phyloP scores from a whole-genome alignment of 306 rosid genomes.

The Luffa aegyptiaca region DNA sequence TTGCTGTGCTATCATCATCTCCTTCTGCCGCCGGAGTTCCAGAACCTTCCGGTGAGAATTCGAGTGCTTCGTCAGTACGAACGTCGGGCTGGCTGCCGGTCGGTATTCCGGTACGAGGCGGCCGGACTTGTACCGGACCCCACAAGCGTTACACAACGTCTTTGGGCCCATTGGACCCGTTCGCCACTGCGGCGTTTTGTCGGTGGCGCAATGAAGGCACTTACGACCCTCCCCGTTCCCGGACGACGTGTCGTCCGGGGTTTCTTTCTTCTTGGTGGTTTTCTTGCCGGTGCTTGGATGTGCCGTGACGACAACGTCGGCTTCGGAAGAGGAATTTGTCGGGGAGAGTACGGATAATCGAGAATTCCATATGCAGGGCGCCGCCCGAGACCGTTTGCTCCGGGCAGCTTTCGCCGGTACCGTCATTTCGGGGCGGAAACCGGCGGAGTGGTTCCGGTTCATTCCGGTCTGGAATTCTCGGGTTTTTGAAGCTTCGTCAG shows the following conservation, averaged over 20 bases:
- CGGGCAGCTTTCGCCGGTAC: constrained; percentile 89
- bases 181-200: constrained; percentile 91
- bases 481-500: constrained; percentile 24
- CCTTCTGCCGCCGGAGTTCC: constrained; percentile 91
- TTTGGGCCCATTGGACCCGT: constrained; percentile 89
- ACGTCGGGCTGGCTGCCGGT: constrained; percentile 93
- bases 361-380: constrained; percentile 82
- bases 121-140: constrained; percentile 81
- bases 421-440: constrained; percentile 34
- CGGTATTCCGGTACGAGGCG: constrained; percentile 81
- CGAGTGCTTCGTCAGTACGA: constrained; percentile 77
- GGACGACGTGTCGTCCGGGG: constrained; percentile 10
- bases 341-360: constrained; percentile 53
- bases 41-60: constrained; percentile 90
- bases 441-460: constrained; percentile 19
- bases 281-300: constrained; percentile 20
- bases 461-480: constrained; percentile 22
- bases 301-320: constrained; percentile 19
- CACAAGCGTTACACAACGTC: constrained; percentile 76
- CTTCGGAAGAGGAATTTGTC: constrained; percentile 16
- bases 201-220: constrained; percentile 86
- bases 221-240: constrained; percentile 41
- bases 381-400: constrained; percentile 70
- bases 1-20: constrained; percentile 25
- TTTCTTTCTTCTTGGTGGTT: constrained; percentile 43